Conservation (phyloP, 2,329 filamentous ascomycete genomes). For the Didymella glomerata region DNA sequence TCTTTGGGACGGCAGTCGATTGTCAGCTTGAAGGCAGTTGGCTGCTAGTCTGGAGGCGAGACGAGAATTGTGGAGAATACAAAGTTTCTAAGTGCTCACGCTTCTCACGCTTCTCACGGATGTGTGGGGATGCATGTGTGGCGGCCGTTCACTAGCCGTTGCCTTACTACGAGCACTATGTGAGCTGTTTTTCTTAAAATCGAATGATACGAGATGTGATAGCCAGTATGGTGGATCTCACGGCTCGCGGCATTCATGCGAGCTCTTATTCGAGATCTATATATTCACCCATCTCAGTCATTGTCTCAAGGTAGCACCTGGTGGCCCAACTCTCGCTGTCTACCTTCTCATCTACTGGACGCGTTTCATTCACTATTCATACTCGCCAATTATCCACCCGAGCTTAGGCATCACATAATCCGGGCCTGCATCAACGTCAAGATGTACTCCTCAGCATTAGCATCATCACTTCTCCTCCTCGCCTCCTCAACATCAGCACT, state of each 20-base stretch:
- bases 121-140: slow-evolving; percentile 10
- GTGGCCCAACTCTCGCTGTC: slow-evolving; percentile 2
- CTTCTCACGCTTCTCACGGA: slow-evolving; percentile 7
- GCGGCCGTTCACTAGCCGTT: not conserved
- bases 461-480: slow-evolving; percentile 14
- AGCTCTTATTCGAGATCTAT: slow-evolving; percentile 6
- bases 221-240: not conserved
- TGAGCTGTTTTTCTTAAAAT: slow-evolving; percentile 9
- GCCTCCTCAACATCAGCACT: slow-evolving; percentile 22
- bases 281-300: slow-evolving; percentile 15
- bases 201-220: slow-evolving; percentile 2
- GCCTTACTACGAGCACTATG: slow-evolving; percentile 1
- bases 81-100: slow-evolving; percentile 6
- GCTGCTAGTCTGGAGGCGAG: not conserved
- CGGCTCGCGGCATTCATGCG: slow-evolving; percentile 2
- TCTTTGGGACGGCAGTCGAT: slow-evolving; percentile 4
- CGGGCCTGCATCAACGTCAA: not conserved
- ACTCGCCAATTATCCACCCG: not conserved
- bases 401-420: not conserved
- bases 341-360: slow-evolving; percentile 1
- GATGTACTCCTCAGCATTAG: slow-evolving; percentile 17
- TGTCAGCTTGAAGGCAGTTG: slow-evolving; percentile 8
- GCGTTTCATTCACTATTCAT: slow-evolving; percentile 5
- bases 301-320: slow-evolving; percentile 1
- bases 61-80: slow-evolving; percentile 7